phyloP scores from a whole-genome alignment of 164 flowering plant genomes.

The Magnolia changhungtana region DNA sequence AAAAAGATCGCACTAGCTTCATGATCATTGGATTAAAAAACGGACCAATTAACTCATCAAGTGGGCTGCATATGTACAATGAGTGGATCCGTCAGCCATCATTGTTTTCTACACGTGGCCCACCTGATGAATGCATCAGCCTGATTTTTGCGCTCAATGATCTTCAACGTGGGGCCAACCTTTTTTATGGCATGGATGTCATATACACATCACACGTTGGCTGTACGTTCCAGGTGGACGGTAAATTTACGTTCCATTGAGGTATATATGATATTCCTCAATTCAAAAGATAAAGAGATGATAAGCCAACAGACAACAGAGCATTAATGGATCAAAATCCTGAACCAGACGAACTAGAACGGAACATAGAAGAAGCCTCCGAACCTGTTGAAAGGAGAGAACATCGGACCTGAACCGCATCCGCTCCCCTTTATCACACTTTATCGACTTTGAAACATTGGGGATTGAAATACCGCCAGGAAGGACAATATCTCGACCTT shows the following conservation, averaged over 20 bases:
- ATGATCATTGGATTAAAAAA: no score
- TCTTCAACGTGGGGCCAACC: not conserved
- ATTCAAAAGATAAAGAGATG: not conserved
- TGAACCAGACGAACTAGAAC: not conserved
- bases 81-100: not conserved
- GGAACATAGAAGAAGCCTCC: not conserved
- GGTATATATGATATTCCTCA: not conserved
- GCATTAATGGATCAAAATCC: not conserved
- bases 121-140: not conserved
- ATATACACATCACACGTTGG: not conserved
- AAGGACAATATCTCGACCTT: constrained; percentile 53
- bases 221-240: not conserved
- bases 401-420: constrained; percentile 84
- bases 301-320: not conserved
- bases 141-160: not conserved
- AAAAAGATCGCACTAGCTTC: no score
- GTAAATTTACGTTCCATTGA: not conserved
- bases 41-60: no score
- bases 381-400: constrained; percentile 85
- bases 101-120: not conserved
- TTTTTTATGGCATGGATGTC: no score
- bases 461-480: constrained; percentile 72
- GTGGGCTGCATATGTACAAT: no score
- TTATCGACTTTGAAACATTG: constrained; percentile 66
- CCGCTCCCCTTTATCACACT: constrained; percentile 96